Percentiles rank a stretch among this genome's conserved stretches.
Evolutionary conservation across 352 stramenopile genomes (phyloP).

Genomic region (Phytophthora europaea): DNA sequence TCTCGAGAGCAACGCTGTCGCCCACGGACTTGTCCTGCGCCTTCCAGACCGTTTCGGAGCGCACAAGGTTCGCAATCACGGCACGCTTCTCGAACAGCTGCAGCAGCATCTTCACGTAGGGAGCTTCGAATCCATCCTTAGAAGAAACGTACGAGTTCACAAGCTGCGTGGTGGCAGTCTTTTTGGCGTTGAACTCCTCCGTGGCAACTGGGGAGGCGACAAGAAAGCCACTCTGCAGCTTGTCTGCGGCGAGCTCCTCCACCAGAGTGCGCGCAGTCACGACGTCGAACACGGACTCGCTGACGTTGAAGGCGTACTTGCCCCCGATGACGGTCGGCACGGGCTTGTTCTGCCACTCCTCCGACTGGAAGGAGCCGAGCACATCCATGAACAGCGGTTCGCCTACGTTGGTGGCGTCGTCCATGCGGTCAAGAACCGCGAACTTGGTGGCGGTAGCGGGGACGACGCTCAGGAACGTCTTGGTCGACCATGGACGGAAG

Average conservation of each 20-base stretch:
- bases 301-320: constrained; percentile 79
- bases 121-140: constrained; percentile 70
- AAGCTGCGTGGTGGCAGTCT: constrained; percentile 47
- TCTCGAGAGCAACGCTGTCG: constrained; percentile 59
- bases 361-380: constrained; percentile 90
- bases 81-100: constrained; percentile 80
- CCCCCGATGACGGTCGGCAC: constrained; percentile 80
- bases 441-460: constrained; percentile 82
- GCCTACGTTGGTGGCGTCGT: constrained; percentile 87
- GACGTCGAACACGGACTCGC: constrained; percentile 85
- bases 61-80: constrained; percentile 79
- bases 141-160: constrained; percentile 66
- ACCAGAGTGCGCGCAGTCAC: constrained; percentile 83
- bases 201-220: constrained; percentile 46
- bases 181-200: constrained; percentile 41
- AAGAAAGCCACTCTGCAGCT: constrained; percentile 79
- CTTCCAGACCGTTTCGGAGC: constrained; percentile 76
- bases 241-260: constrained; percentile 67
- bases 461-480: constrained; percentile 81
- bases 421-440: constrained; percentile 93
- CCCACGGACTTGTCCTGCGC: constrained; percentile 46
- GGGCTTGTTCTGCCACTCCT: constrained; percentile 68
- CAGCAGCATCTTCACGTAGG: constrained; percentile 85
- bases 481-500: constrained; percentile 91
- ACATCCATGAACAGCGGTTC: constrained; percentile 95